Evolutionary conservation across 805 yeast species (phyloP).

Genomic region (Wickerhamomyces xylosicus): DNA sequence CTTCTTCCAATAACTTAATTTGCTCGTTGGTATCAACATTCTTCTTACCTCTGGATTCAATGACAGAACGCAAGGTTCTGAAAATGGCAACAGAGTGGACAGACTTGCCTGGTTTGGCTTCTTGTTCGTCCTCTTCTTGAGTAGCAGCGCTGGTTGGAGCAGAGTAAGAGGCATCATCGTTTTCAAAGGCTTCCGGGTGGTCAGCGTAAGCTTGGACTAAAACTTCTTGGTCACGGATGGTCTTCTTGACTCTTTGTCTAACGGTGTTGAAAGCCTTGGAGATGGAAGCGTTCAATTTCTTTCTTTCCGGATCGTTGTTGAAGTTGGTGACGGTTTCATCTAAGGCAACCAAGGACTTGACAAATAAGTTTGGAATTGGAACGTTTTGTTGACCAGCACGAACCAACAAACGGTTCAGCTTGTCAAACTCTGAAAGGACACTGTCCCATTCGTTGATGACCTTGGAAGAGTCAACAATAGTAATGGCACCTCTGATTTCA

Average conservation of each 20-base stretch:
- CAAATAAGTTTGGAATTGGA: conserved; percentile 61
- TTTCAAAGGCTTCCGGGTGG: conserved; percentile 67
- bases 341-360: conserved; percentile 58
- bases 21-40: conserved; percentile 80
- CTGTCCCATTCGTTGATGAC: conserved; percentile 71
- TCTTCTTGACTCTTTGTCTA: conserved; percentile 81
- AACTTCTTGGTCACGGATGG: conserved; percentile 54
- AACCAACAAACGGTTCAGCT: conserved; percentile 52
- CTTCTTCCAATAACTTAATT: conserved; percentile 55
- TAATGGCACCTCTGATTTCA: conserved; percentile 63
- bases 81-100: conserved; percentile 36
- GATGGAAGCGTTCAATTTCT: conserved; percentile 72
- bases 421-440: conserved; percentile 70
- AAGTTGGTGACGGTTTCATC: conserved; percentile 56
- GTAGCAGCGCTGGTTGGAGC: conserved; percentile 9
- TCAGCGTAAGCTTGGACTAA: conserved; percentile 50
- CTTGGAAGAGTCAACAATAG: conserved; percentile 58
- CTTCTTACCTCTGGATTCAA: conserved; percentile 93
- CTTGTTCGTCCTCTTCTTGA: conserved; percentile 19
- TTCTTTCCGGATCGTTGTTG: conserved; percentile 39
- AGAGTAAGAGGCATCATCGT: conserved; percentile 25
- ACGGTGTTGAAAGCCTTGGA: conserved; percentile 81
- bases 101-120: conserved; percentile 22
- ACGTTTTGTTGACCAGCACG: conserved; percentile 70
- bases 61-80: conserved; percentile 58